Percentiles rank a stretch among this genome's conserved stretches.
These are phyloP conservation scores for Tolypocladium amazonense DNA, from an alignment of 2,329 filamentous ascomycete species.

Conservation along the genomic window DNA sequence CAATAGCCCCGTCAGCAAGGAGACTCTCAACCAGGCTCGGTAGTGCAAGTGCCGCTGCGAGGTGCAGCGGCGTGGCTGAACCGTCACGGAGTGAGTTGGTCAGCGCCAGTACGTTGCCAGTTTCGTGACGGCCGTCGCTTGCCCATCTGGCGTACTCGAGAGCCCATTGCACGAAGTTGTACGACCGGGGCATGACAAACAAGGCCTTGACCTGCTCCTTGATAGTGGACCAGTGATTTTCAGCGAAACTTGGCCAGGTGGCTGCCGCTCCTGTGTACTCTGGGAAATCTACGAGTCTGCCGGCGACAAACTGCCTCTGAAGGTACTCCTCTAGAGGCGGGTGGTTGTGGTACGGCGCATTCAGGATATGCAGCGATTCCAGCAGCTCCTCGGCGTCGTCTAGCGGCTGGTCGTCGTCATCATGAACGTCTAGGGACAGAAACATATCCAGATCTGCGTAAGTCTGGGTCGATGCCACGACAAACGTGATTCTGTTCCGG, in stretches of 20 bases:
- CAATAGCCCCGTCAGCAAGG: slow-evolving; percentile 8
- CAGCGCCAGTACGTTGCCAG: slow-evolving; percentile 14
- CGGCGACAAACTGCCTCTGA: neutral
- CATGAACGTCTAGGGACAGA: neutral
- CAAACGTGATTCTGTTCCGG: neutral
- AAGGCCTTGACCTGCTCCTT: slow-evolving; percentile 14
- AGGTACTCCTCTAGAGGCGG: neutral
- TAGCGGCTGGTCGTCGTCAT: neutral
- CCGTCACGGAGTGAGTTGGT: slow-evolving; percentile 17
- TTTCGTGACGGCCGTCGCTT: slow-evolving; percentile 10
- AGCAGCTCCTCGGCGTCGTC: neutral
- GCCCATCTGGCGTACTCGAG: slow-evolving; percentile 21
- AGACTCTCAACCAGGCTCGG: slow-evolving; percentile 16
- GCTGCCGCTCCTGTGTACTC: slow-evolving; percentile 13
- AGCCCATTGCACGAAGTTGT: slow-evolving; percentile 24
- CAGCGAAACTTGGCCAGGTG: slow-evolving; percentile 15
- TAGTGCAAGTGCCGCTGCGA: slow-evolving; percentile 22
- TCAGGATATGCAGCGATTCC: slow-evolving; percentile 1
- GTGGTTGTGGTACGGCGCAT: slow-evolving; percentile 1
- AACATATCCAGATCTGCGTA: neutral
- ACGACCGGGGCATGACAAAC: slow-evolving; percentile 14
- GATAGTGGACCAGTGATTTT: slow-evolving; percentile 17
- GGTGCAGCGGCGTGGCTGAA: slow-evolving; percentile 19
- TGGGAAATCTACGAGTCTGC: slow-evolving; percentile 1
- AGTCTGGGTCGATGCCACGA: neutral